Evolutionary conservation across 257 asterid species (phyloP).

Genomic region (Phtheirospermum japonicum): DNA sequence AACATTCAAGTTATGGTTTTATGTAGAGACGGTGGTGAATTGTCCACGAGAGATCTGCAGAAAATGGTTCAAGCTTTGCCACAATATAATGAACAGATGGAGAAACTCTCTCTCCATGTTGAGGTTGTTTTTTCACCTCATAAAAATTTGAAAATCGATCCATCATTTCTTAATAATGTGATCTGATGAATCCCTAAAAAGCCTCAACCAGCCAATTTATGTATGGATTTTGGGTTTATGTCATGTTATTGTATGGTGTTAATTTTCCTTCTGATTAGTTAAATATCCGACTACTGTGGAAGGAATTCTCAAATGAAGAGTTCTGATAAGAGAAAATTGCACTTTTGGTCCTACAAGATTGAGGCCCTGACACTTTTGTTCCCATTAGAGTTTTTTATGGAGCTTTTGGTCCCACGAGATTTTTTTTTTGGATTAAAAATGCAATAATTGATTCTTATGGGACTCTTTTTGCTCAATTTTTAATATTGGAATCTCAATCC

Average conservation of each 20-base stretch:
- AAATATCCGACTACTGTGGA: slow-evolving; percentile 5
- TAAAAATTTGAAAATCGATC: too few species aligned
- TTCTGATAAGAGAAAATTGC: too few species aligned
- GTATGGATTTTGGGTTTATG: slow-evolving; percentile 14
- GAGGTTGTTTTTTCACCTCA: slow-evolving; percentile 57
- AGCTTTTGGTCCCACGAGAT: too few species aligned
- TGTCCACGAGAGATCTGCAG: slow-evolving; percentile 93
- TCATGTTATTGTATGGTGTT: too few species aligned
- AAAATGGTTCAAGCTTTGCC: slow-evolving; percentile 98
- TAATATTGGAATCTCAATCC: too few species aligned
- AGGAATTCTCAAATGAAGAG: too few species aligned
- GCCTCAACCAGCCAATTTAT: slow-evolving; percentile 2
- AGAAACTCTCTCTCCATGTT: slow-evolving; percentile 83
- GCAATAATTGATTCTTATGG: too few species aligned
- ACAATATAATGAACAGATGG: slow-evolving; percentile 91
- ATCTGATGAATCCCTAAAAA: slow-evolving; percentile 14
- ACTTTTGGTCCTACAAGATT: too few species aligned
- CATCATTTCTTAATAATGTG: neutral
- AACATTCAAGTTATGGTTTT: slow-evolving; percentile 20
- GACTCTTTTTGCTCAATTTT: too few species aligned
- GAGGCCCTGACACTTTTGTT: too few species aligned
- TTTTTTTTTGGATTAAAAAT: too few species aligned
- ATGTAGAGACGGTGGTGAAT: slow-evolving; percentile 80
- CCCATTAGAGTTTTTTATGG: too few species aligned
- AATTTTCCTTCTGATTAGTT: slow-evolving; percentile 3